Conservation (phyloP, 2,329 filamentous ascomycete species). For the Nakataea oryzae region DNA sequence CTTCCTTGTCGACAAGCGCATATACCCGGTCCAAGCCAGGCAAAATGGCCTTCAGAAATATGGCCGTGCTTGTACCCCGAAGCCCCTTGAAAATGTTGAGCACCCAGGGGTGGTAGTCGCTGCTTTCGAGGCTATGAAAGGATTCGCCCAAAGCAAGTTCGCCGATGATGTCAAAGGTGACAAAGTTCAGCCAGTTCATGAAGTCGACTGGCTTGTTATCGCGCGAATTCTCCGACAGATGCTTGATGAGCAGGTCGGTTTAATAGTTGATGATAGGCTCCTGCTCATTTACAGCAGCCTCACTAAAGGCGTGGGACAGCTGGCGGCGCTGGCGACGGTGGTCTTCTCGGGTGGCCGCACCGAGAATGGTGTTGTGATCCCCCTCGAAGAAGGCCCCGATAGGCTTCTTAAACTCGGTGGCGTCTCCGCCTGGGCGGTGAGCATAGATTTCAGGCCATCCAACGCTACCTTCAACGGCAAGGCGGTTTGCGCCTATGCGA, state of each 20-base stretch:
- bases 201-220: slow-evolving; percentile 11
- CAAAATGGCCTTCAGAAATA: background rate
- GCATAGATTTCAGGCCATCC: background rate
- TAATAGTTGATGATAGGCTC: slow-evolving; percentile 12
- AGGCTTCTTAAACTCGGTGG: background rate
- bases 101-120: slow-evolving; percentile 10
- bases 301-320: slow-evolving; percentile 16
- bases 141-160: slow-evolving; percentile 10
- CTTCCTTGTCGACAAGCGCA: background rate
- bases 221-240: slow-evolving; percentile 8
- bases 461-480: background rate
- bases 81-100: slow-evolving; percentile 7
- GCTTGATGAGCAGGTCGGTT: slow-evolving; percentile 10
- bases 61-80: background rate
- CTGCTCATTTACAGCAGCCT: slow-evolving; percentile 13
- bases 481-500: background rate
- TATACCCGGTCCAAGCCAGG: background rate
- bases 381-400: background rate
- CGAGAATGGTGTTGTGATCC: background rate
- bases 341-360: slow-evolving; percentile 18
- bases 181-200: slow-evolving; percentile 15
- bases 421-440: background rate
- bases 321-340: slow-evolving; percentile 13
- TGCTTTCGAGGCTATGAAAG: slow-evolving; percentile 8
- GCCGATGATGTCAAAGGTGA: slow-evolving; percentile 11